Evolutionary conservation across 1,284 basidiomycete species (phyloP), one percentile per base, ranked within the genome.

Genomic region (Puccinia brachypodii): DNA sequence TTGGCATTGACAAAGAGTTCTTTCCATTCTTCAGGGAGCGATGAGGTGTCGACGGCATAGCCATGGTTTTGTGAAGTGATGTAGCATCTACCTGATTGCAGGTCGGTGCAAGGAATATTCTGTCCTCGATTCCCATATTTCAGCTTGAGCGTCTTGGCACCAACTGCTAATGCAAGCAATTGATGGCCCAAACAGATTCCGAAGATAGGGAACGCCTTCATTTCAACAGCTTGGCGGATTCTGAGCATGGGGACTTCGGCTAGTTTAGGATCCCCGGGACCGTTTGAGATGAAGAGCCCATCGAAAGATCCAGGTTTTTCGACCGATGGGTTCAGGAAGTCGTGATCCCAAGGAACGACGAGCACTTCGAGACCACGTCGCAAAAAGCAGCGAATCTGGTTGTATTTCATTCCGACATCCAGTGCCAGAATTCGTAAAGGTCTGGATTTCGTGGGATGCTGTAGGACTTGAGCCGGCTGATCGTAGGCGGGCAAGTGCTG

Each of bases 41-140:
- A 91, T 8, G 88, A 87, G 0, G 92, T 90, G 86, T 99, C 93
- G 83, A 99, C 97, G 86, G 98, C 93, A 89, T 92, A 99, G 85
- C 97, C 97, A 88, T 99, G 97, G 87, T 99, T 99, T 88, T 99
- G 97, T 86, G 93, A 95, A 50, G 97, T 99, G 88, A 99, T 98
- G 88, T 98, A 99, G 88, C 97, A 99, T 82, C 97, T 90, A 47
- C 96, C 97, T 77, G 93, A 95, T 82, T 97, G 90, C 62, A 93
- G 90, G 87, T 96, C 94, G 50, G 94, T 98, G 88, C 96, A 99
- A 3, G 97, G 97, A 85, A 99, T 94, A 88, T 99, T 99, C 87
- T 98, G 95, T 16, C 97, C 97, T 84, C 97, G 94, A 87, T 99
- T 99, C 81, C 97, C 97, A 87, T 98, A 99, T 89, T 98, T 98